phyloP scores from a whole-genome alignment of 2,329 filamentous ascomycete genomes.

The Volutella citrinella region DNA sequence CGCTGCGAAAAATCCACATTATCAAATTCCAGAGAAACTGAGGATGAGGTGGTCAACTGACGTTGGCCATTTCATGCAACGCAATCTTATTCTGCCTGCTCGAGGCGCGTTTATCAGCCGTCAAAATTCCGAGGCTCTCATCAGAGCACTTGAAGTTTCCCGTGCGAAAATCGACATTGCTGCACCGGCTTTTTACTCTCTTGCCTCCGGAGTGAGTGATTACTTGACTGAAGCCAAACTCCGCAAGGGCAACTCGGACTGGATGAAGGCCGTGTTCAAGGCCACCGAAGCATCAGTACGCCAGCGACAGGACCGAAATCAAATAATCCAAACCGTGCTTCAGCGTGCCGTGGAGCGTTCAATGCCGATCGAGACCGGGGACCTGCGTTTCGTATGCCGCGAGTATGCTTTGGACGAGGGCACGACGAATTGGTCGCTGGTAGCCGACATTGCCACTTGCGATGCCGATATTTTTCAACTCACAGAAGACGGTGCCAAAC shows the following conservation, averaged over 20 bases:
- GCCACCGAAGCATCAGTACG: constrained; percentile 27
- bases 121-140: constrained; percentile 39
- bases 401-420: constrained; percentile 37
- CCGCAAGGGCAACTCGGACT: constrained; percentile 35
- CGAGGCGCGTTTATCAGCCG: constrained; percentile 45
- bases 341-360: constrained; percentile 26
- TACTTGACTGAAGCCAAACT: constrained; percentile 22
- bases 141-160: constrained; percentile 39
- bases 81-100: constrained; percentile 50
- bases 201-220: constrained; percentile 32
- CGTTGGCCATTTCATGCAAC: constrained; percentile 47
- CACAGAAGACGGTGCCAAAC: constrained; percentile 33
- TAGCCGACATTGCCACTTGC: constrained; percentile 39
- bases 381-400: constrained; percentile 41
- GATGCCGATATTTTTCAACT: constrained; percentile 47
- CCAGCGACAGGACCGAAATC: constrained; percentile 20
- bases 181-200: constrained; percentile 43
- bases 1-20: constrained; percentile 17
- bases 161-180: constrained; percentile 33
- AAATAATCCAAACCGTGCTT: constrained; percentile 30
- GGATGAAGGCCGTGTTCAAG: constrained; percentile 36
- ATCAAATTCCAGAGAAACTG: constrained; percentile 9
- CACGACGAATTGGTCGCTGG: constrained; percentile 40
- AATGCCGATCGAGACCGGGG: constrained; percentile 35
- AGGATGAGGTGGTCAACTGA: constrained; percentile 42